Percentiles rank a stretch among this genome's conserved stretches.
Evolutionary conservation across 2,329 filamentous ascomycete genomes (phyloP).

Genomic region (Tolypocladium nubicola): DNA sequence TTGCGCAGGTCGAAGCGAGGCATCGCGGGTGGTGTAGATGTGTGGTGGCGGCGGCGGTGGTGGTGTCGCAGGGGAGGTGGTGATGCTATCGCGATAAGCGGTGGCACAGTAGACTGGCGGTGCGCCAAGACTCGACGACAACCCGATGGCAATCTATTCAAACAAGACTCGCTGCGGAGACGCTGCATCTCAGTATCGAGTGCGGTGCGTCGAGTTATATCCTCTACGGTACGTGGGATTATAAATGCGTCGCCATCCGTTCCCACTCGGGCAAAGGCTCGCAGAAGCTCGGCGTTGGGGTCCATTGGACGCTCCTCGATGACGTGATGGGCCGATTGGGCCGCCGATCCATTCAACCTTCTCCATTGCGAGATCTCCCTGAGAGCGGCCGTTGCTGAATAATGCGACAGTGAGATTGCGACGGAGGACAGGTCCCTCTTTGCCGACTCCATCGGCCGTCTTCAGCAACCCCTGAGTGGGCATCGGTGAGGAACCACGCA

Average conservation of each 20-base stretch:
- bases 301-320: not conserved
- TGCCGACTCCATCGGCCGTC: too few relatives aligned
- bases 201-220: not conserved
- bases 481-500: too few relatives aligned
- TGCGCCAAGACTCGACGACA: not conserved
- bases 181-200: not conserved
- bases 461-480: too few relatives aligned
- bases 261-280: not conserved
- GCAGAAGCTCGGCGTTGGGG: too few relatives aligned
- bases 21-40: not conserved
- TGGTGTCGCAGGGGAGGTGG: not conserved
- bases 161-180: not conserved
- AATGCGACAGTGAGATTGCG: too few relatives aligned
- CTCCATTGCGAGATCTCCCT: too few relatives aligned
- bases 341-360: too few relatives aligned
- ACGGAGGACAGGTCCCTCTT: too few relatives aligned
- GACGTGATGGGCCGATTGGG: not conserved
- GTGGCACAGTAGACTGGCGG: not conserved
- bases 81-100: not conserved
- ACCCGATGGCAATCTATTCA: not conserved
- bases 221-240: not conserved
- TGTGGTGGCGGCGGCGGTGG: not conserved
- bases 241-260: not conserved
- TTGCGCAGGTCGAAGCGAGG: slow-evolving; percentile 13
- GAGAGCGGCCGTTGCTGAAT: too few relatives aligned